Base-by-base conservation (phyloP, 1,284 basidiomycete genomes). In the Ustilago esculenta region DNA sequence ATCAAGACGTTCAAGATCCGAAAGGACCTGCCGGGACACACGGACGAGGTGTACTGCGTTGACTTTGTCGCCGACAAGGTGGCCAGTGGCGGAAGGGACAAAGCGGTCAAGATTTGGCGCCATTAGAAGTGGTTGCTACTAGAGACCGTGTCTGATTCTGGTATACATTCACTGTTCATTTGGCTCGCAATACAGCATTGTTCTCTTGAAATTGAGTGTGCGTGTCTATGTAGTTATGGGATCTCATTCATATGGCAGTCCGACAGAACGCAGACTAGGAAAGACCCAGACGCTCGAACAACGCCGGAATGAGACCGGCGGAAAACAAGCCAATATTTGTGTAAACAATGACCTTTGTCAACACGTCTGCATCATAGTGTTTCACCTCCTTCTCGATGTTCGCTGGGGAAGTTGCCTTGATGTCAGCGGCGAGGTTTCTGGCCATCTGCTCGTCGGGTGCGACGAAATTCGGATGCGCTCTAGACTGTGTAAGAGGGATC, bases 1-100 rank as follows among this genome's bases (percentile, higher is more conserved):
- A 45, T 81, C 45, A 65, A 66, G 37, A 76, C 73, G 43, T 77
- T 61, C 60, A 98, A 98, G 86, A 89, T 98, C 71, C 90, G 92
- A 77, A 89, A 88, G 3, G 95, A 98, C 82, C 86, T 98, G 21
- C 92, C 94, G 0, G 96, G 95, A 3, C 96, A 98, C 80, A 91
- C 90, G 0, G 95, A 98, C 78, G 96, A 98, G 82, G 95, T 98
- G 23, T 98, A 98, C 84, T 98, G 95, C 79, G 95, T 98, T 18
- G 78, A 79, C 46, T 81, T 77, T 44, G 72, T 76, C 12, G 95
- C 94, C 1, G 95, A 98, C 84, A 98, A 98, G 83, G 88, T 98
- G 27, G 94, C 97, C 63, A 95, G 92, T 81, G 96, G 94, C 12
- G 95, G 96, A 0, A 81, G 86, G 43, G 87, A 88, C 71, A 85